Evolutionary conservation across 768 basidiomycete species (phyloP).

Genomic region (Phaffia australis): DNA sequence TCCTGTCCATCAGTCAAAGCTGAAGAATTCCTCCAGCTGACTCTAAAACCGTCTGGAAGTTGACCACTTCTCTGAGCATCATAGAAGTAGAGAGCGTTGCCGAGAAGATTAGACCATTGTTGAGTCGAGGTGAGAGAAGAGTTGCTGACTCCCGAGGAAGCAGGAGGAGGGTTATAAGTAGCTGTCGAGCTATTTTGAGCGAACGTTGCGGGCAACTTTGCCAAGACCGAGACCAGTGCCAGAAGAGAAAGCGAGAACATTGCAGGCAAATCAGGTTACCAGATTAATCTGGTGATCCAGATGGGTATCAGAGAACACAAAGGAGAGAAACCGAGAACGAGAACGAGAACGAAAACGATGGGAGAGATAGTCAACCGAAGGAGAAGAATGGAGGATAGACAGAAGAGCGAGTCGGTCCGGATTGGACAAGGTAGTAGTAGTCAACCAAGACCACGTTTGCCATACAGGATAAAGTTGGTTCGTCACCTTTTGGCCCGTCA

Average conservation of each 20-base stretch:
- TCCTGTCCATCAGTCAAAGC: conserved; percentile 64
- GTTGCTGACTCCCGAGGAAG: neutral
- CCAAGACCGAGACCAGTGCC: too few species aligned
- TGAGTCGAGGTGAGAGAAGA: neutral
- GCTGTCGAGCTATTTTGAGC: neutral
- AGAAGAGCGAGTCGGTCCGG: too few species aligned
- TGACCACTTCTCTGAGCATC: conserved; percentile 79
- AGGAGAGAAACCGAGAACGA: neutral
- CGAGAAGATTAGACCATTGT: conserved; percentile 73
- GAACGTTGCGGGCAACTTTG: neutral
- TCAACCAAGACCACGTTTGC: too few species aligned
- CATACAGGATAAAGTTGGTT: too few species aligned
- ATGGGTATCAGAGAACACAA: neutral
- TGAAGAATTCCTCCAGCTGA: conserved; percentile 78
- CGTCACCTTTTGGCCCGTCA: too few species aligned
- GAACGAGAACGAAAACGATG: conserved; percentile 1
- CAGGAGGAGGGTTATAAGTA: neutral
- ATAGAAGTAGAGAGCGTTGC: conserved; percentile 75
- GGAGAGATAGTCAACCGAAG: neutral
- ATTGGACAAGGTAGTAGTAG: too few species aligned
- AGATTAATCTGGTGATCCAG: neutral
- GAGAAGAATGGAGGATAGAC: too few species aligned
- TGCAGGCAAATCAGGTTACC: neutral
- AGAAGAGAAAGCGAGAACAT: neutral
- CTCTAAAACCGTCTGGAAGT: conserved; percentile 49